Conservation (phyloP, 805 yeast genomes). For the Saccharomycopsis babjevae region DNA sequence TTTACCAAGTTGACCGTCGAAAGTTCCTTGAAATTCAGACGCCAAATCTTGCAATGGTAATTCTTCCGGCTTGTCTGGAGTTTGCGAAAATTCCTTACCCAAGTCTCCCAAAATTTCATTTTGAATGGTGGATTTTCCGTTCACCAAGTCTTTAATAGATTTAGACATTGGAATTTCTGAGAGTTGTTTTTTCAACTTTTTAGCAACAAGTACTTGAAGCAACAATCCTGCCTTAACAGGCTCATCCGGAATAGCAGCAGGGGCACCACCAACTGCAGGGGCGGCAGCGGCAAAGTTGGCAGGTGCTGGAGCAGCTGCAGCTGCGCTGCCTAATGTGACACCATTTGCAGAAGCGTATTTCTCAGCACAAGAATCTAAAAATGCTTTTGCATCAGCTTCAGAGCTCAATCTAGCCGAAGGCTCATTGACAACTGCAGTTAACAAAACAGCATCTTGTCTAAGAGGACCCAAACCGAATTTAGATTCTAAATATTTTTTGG, state of each 20-base stretch:
- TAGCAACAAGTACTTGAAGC: constrained; percentile 86
- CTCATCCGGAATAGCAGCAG: constrained; percentile 74
- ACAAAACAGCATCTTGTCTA: constrained; percentile 85
- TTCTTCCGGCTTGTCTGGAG: constrained; percentile 99
- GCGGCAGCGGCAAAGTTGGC: constrained; percentile 47
- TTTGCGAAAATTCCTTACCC: constrained; percentile 95
- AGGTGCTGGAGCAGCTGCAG: constrained; percentile 50
- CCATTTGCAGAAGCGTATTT: constrained; percentile 65
- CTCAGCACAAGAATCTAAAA: constrained; percentile 70
- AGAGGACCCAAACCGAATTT: constrained; percentile 91
- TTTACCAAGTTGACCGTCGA: constrained; percentile 84
- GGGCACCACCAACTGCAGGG: constrained; percentile 71
- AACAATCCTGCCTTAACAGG: constrained; percentile 79
- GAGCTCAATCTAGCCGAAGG: constrained; percentile 81
- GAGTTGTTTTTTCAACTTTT: constrained; percentile 84
- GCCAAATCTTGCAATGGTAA: constrained; percentile 94
- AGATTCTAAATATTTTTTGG: constrained; percentile 84
- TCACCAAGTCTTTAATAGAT: constrained; percentile 93
- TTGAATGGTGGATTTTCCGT: constrained; percentile 98
- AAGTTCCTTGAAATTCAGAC: constrained; percentile 86
- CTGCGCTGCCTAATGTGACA: constrained; percentile 46
- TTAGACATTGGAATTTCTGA: constrained; percentile 81
- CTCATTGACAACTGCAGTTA: constrained; percentile 77
- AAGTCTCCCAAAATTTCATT: constrained; percentile 97
- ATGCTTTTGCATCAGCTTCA: constrained; percentile 86